These are phyloP conservation scores for Clarireedia hainanense DNA, from an alignment of 2,329 filamentous ascomycete genomes.

Conservation along the genomic window DNA sequence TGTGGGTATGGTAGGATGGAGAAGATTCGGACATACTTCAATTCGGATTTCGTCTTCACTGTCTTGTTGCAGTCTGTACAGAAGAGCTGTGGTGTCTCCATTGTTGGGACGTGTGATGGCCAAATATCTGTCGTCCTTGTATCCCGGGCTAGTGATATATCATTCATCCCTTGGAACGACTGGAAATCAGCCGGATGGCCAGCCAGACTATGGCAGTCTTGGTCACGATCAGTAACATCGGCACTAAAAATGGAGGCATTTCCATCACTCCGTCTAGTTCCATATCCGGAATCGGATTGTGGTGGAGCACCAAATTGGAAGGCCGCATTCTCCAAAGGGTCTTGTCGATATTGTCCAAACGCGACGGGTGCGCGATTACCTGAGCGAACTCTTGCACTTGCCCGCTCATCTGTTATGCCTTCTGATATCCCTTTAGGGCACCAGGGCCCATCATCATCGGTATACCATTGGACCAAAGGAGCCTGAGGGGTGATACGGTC, in stretches of 20 bases:
- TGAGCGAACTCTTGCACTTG: slow-evolving; percentile 15
- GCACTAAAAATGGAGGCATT: slow-evolving; percentile 27
- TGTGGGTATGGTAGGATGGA: not conserved
- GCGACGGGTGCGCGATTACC: slow-evolving; percentile 18
- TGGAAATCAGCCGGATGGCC: slow-evolving; percentile 21
- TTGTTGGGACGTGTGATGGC: slow-evolving; percentile 10
- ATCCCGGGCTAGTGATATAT: slow-evolving; percentile 17
- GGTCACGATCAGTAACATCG: slow-evolving; percentile 25
- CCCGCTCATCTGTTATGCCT: slow-evolving; percentile 16
- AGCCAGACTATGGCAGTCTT: slow-evolving; percentile 24
- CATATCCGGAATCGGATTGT: slow-evolving; percentile 31
- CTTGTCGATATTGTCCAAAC: slow-evolving; percentile 27
- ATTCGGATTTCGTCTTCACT: slow-evolving; percentile 46
- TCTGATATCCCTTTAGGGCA: slow-evolving; percentile 30
- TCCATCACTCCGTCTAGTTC: slow-evolving; percentile 25
- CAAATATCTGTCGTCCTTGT: slow-evolving; percentile 14
- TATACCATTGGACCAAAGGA: slow-evolving; percentile 32
- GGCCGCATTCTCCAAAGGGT: slow-evolving; percentile 22
- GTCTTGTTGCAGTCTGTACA: slow-evolving; percentile 35
- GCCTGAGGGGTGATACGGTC: slow-evolving; percentile 21
- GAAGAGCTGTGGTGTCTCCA: slow-evolving; percentile 16
- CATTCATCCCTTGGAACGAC: slow-evolving; percentile 16
- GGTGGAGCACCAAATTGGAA: slow-evolving; percentile 24
- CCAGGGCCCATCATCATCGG: slow-evolving; percentile 37
- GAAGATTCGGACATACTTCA: slow-evolving; percentile 39